phyloP scores from a whole-genome alignment of 768 basidiomycete species.

The Stropharia rugosoannulata region DNA sequence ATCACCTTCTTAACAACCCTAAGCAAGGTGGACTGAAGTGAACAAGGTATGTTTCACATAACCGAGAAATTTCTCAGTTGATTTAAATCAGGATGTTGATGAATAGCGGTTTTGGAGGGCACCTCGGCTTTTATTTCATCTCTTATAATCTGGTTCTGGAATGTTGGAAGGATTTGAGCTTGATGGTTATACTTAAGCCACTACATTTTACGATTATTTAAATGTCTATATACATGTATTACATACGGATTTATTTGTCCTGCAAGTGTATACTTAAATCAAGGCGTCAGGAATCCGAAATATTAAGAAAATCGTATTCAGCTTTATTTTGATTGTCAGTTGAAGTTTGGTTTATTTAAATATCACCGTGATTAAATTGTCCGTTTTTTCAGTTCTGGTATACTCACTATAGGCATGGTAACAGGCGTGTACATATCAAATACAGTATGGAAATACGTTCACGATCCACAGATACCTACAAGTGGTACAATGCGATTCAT shows the following conservation, averaged over 20 bases:
- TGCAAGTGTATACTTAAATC: no score
- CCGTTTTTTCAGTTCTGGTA: no score
- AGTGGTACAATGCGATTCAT: no score
- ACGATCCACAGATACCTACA: no score
- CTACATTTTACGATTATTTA: conserved; percentile 4
- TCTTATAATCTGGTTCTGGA: neutral
- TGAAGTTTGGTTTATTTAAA: no score
- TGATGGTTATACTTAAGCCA: neutral
- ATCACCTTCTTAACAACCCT: conserved; percentile 18
- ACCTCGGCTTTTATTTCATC: neutral
- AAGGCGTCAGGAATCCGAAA: no score
- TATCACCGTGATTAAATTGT: no score
- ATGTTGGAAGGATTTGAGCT: neutral
- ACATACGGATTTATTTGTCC: neutral
- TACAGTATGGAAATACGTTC: no score
- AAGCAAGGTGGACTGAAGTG: conserved; percentile 1
- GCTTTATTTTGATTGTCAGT: no score
- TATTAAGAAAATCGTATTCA: no score
- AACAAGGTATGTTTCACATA: neutral
- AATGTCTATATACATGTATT: conserved; percentile 6
- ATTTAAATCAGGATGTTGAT: neutral
- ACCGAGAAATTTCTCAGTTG: neutral
- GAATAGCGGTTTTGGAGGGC: neutral
- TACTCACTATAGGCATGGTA: no score
- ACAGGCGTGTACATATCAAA: no score